Evolutionary conservation across 2,329 filamentous ascomycete species (phyloP), one percentile per base, ranked within the genome.

Genomic region (Microdochium nivale): DNA sequence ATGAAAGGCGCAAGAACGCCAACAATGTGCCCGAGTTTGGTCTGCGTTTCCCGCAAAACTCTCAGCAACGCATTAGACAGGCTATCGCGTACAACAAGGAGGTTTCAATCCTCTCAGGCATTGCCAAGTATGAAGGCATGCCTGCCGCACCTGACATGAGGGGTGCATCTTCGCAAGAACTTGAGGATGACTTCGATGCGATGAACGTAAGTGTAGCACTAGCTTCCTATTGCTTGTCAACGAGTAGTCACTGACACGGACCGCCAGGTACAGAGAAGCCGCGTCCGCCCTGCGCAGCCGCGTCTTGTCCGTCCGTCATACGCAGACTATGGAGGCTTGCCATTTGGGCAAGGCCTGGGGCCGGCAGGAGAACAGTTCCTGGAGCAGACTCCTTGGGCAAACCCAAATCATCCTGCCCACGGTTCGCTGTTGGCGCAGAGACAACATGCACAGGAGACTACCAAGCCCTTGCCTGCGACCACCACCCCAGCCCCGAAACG

Each of bases 121-220:
- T 97, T 49, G 91, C 92, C 33, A 97, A 96, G 70, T 91, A 96
- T 66, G 85, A 95, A 62, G 94, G 94, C 24, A 99, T 99, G 70
- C 94, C 94, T 33, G 91, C 92, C 30, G 94, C 91, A n/a, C 94
- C 94, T 21, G 79, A 88, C 32, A 86, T 99, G 69, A 77, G 77
- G 53, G 80, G 87, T 43, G 87, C 88, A 25, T 84, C 86, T 35
- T 69, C 79, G 23, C 74, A 79, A 11, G 90, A 96, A 62, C 70
- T 94, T 47, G 89, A 96, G 51, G 86, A 92, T 49, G 94, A 99
- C 70, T 75, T 97, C 56, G 84, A 87, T 65, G 87, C 87, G 59
- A 96, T 99, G 77, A 86, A 87, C 63, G 91, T 96, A 74, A 76
- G 84, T 79, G 27, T 25, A 49, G n/a, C 19, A 27, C 32, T n/a